Conservation (phyloP, 768 basidiomycete species). For the Nevesoporus exiguus region DNA sequence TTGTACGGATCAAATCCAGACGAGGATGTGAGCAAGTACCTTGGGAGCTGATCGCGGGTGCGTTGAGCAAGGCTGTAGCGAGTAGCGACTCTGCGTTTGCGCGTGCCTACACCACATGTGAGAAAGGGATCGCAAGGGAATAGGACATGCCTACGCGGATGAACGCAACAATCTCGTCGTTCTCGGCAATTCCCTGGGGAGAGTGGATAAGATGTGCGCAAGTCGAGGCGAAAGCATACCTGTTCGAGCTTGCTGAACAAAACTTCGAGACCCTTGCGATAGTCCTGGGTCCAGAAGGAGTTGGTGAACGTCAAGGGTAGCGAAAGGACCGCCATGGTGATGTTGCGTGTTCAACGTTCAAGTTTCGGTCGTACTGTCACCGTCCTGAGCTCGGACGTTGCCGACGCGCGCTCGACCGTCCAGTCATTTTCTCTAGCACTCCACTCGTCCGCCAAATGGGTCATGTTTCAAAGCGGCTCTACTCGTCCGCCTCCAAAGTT, state of each 20-base stretch:
- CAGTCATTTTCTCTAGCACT: constrained; percentile 9
- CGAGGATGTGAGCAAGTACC: constrained; percentile 34
- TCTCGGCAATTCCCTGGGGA: constrained; percentile 72
- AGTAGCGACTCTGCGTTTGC: constrained; percentile 65
- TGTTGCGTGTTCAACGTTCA: constrained; percentile 18
- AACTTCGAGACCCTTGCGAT: constrained; percentile 76
- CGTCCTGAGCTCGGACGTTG: constrained; percentile 20
- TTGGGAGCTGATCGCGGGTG: constrained; percentile 45
- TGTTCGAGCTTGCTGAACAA: constrained; percentile 76
- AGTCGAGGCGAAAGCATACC: constrained; percentile 37
- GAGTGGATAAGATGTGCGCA: constrained; percentile 15
- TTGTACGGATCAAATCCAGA: constrained; percentile 1
- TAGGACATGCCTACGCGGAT: constrained; percentile 59
- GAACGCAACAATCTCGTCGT: constrained; percentile 79
- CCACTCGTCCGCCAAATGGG: constrained; percentile 41
- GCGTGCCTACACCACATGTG: constrained; percentile 54
- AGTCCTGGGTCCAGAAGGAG: constrained; percentile 95
- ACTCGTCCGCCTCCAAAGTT: constrained; percentile 41
- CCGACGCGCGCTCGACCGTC: constrained; percentile 32
- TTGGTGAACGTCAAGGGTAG: constrained; percentile 87
- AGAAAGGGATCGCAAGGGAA: constrained; percentile 3
- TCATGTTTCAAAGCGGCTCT: constrained; percentile 55
- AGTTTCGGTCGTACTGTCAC: neutral
- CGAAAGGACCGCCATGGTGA: constrained; percentile 77
- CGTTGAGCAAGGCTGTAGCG: constrained; percentile 54